Evolutionary conservation across 1,139 yeast species (phyloP).

Genomic region (Pichiaceae sp.): DNA sequence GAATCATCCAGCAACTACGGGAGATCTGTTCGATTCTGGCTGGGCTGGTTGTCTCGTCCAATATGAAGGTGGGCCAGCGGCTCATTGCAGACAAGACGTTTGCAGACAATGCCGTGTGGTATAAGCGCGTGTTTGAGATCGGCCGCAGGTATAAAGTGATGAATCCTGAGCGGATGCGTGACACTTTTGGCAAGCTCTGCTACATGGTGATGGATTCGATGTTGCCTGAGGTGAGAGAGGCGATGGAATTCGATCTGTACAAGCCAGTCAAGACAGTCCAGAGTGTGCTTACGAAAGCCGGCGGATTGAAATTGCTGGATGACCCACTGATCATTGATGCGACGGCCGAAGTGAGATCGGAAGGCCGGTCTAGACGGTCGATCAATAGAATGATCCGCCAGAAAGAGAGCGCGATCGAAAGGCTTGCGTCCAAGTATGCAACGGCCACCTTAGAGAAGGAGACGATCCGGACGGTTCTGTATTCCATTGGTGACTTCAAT

Average conservation of each 20-base stretch:
- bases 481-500: constrained; percentile 69
- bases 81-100: constrained; percentile 57
- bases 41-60: constrained; percentile 66
- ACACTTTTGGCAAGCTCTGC: constrained; percentile 64
- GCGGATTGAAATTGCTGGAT: constrained; percentile 37
- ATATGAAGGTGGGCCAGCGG: constrained; percentile 55
- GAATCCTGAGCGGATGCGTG: constrained; percentile 74
- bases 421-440: constrained; percentile 36
- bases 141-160: constrained; percentile 71
- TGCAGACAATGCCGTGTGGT: constrained; percentile 61
- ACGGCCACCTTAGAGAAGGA: constrained; percentile 35
- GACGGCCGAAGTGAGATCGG: constrained; percentile 54
- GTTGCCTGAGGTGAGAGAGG: constrained; percentile 54
- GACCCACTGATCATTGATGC: constrained; percentile 53
- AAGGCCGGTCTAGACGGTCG: constrained; percentile 40
- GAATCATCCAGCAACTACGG: constrained; percentile 59
- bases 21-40: constrained; percentile 70
- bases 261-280: constrained; percentile 60
- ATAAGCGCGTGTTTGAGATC: constrained; percentile 55
- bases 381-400: constrained; percentile 49
- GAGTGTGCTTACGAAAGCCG: constrained; percentile 28
- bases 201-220: constrained; percentile 78
- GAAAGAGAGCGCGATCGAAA: constrained; percentile 58
- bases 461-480: constrained; percentile 55
- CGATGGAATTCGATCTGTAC: constrained; percentile 64